phyloP scores from a whole-genome alignment of 2,329 filamentous ascomycete genomes.

The Xylaria multiplex region DNA sequence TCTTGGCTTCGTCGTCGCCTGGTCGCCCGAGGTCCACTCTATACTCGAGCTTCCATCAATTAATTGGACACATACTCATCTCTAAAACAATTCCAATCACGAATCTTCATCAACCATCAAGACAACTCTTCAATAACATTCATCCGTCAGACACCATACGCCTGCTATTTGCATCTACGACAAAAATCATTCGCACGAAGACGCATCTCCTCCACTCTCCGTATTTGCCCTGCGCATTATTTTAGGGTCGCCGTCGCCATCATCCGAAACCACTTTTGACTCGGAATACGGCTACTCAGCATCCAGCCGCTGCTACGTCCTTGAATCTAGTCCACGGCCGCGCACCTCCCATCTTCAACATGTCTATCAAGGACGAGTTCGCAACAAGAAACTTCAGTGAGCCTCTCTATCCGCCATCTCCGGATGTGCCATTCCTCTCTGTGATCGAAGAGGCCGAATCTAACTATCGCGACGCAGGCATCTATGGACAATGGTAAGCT shows the following conservation, averaged over 20 bases:
- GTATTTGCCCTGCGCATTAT: constrained; percentile 19
- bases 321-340: background rate
- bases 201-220: background rate
- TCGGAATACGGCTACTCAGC: background rate
- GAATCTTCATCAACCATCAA: constrained; percentile 27
- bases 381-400: constrained; percentile 78
- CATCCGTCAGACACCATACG: background rate
- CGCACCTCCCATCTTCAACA: constrained; percentile 55
- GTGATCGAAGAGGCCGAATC: constrained; percentile 40
- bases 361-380: constrained; percentile 78
- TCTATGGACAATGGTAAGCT: constrained; percentile 79
- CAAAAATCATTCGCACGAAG: background rate
- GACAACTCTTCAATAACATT: constrained; percentile 5
- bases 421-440: constrained; percentile 18
- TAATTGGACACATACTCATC: constrained; percentile 29
- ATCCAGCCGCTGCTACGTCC: constrained; percentile 1
- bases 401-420: constrained; percentile 47
- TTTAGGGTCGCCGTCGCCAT: constrained; percentile 2
- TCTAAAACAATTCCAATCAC: constrained; percentile 27
- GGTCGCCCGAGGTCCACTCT: constrained; percentile 29
- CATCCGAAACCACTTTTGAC: constrained; percentile 2
- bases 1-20: constrained; percentile 29
- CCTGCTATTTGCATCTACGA: background rate
- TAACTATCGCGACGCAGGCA: constrained; percentile 62
- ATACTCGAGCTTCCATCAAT: constrained; percentile 29